Percentiles rank a stretch among this genome's conserved stretches.
These are phyloP conservation scores for Protomyces inouyei DNA, from an alignment of 1,139 yeast genomes.

Conservation along the genomic window DNA sequence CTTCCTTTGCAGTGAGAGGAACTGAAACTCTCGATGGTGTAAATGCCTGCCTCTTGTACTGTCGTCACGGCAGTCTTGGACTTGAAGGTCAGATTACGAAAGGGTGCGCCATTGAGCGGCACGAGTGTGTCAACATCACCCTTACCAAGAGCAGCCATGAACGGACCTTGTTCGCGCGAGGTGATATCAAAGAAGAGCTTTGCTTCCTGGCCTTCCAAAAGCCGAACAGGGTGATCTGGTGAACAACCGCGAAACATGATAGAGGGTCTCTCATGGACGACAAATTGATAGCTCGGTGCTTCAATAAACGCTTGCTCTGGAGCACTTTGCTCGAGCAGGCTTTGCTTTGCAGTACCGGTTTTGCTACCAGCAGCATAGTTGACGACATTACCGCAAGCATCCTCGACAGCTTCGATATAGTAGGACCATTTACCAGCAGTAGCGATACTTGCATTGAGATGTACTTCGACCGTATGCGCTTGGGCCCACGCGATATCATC, in stretches of 20 bases:
- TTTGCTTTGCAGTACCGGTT: conserved; percentile 26
- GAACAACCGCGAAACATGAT: conserved; percentile 42
- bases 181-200: background rate
- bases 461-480: conserved; percentile 47
- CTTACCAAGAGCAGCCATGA: background rate
- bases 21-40: conserved; percentile 49
- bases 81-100: conserved; percentile 26
- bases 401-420: conserved; percentile 61
- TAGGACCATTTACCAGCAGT: conserved; percentile 60
- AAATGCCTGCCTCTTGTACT: conserved; percentile 48
- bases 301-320: conserved; percentile 2
- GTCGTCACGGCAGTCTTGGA: conserved; percentile 33
- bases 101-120: conserved; percentile 9
- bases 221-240: conserved; percentile 38
- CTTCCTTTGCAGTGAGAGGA: conserved; percentile 65
- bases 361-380: conserved; percentile 20
- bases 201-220: conserved; percentile 37
- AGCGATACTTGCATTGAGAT: conserved; percentile 48
- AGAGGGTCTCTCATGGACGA: conserved; percentile 61
- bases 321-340: background rate
- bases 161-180: conserved; percentile 3
- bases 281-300: conserved; percentile 47
- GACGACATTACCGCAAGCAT: conserved; percentile 67
- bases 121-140: background rate
- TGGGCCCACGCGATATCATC: conserved; percentile 50